These are phyloP conservation scores for Termitomyces heimii DNA, from an alignment of 768 basidiomycete species.

Conservation along the genomic window DNA sequence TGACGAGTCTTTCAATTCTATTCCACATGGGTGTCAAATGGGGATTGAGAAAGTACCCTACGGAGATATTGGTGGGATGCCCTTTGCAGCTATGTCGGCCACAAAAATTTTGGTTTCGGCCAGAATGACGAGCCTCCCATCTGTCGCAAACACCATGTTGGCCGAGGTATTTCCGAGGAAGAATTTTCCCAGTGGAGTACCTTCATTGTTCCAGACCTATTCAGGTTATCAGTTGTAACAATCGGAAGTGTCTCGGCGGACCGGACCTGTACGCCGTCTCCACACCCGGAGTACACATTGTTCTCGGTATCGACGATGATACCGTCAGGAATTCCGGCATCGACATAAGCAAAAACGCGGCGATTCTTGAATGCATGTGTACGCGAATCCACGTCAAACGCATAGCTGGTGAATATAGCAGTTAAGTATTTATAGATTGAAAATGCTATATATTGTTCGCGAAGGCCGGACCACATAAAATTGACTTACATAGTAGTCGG, in stretches of 20 bases:
- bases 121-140: conserved; percentile 36
- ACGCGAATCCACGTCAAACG: conserved; percentile 56
- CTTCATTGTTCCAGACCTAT: conserved; percentile 49
- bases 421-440: not conserved
- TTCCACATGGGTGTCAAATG: too few species aligned
- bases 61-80: conserved; percentile 9
- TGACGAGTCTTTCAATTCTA: not conserved
- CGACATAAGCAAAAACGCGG: conserved; percentile 60
- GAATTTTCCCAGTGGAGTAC: conserved; percentile 60
- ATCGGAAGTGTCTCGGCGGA: not conserved
- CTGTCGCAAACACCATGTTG: conserved; percentile 40
- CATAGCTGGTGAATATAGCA: conserved; percentile 38
- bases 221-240: not conserved
- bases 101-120: conserved; percentile 42
- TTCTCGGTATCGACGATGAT: conserved; percentile 57
- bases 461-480: not conserved
- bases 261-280: conserved; percentile 61
- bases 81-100: conserved; percentile 37
- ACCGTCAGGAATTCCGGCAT: conserved; percentile 67
- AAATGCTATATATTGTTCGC: not conserved
- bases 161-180: conserved; percentile 41
- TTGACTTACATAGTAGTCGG: conserved; percentile 61
- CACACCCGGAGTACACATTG: conserved; percentile 63
- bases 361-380: conserved; percentile 52
- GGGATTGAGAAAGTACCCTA: not conserved